Conservation (phyloP, 1,284 basidiomycete genomes). For the Macrocybe sp. region DNA sequence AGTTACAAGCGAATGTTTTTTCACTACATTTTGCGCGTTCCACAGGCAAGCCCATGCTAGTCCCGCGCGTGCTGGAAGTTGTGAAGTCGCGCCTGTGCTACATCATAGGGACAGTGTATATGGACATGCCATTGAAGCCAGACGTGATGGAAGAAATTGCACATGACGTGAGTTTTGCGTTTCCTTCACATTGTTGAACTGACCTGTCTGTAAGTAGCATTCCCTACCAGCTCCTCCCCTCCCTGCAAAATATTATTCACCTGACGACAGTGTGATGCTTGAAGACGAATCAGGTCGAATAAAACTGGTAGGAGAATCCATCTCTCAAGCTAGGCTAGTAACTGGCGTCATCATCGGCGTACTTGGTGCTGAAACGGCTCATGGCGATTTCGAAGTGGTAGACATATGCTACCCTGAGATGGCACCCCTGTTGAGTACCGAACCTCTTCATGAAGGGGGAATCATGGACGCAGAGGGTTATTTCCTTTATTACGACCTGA, state of each 20-base stretch:
- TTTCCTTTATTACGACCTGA: constrained; percentile 11
- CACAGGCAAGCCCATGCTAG: constrained; percentile 66
- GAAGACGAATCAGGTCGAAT: constrained; percentile 97
- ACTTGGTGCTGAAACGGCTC: constrained; percentile 84
- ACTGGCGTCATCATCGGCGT: constrained; percentile 90
- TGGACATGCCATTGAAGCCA: constrained; percentile 98
- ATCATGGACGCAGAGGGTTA: constrained; percentile 45
- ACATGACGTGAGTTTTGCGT: constrained; percentile 66
- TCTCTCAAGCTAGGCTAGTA: constrained; percentile 57
- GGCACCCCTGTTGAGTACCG: constrained; percentile 52
- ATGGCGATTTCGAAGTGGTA: constrained; percentile 93
- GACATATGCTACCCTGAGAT: constrained; percentile 86
- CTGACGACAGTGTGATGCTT: constrained; percentile 80
- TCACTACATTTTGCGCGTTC: constrained; percentile 1
- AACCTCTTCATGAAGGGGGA: constrained; percentile 20
- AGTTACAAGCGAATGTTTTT: background rate
- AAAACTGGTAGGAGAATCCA: constrained; percentile 73
- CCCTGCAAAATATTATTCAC: constrained; percentile 69
- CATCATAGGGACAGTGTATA: constrained; percentile 92
- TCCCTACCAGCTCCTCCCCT: constrained; percentile 84
- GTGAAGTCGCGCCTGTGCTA: constrained; percentile 83
- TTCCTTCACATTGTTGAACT: constrained; percentile 1
- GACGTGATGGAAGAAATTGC: constrained; percentile 95
- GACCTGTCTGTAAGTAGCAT: constrained; percentile 47
- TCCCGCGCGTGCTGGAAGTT: constrained; percentile 88